phyloP scores from a whole-genome alignment of 1,284 basidiomycete species.

The Coniferiporia weirii region DNA sequence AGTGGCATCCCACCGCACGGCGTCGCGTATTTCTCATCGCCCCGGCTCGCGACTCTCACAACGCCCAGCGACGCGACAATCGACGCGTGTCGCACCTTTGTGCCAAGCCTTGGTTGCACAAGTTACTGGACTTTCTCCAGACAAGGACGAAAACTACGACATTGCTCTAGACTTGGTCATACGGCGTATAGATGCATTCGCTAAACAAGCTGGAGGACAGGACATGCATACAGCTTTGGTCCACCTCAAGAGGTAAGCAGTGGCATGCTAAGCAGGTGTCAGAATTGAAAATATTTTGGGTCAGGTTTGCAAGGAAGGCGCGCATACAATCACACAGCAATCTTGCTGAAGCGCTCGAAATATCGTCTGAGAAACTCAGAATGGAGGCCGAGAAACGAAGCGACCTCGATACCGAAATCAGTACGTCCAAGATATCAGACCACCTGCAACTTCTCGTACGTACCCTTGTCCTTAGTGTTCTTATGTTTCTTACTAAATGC shows the following conservation, averaged over 20 bases:
- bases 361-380: constrained; percentile 46
- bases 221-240: constrained; percentile 52
- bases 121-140: constrained; percentile 35
- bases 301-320: constrained; percentile 61
- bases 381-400: constrained; percentile 39
- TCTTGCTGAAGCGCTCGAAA: constrained; percentile 53
- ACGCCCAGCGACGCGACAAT: constrained; percentile 43
- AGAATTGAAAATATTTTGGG: constrained; percentile 9
- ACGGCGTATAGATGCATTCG: constrained; percentile 44
- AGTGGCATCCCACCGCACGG: constrained; percentile 37
- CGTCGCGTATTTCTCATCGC: constrained; percentile 51
- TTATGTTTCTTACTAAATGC: not conserved
- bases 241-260: constrained; percentile 51
- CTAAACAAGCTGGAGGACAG: constrained; percentile 48
- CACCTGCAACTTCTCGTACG: constrained; percentile 68
- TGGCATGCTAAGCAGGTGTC: constrained; percentile 6
- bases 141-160: constrained; percentile 40
- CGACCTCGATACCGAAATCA: constrained; percentile 63
- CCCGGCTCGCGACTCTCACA: constrained; percentile 34
- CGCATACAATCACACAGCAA: constrained; percentile 56
- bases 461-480: not conserved
- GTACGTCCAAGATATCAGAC: constrained; percentile 51
- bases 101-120: constrained; percentile 54
- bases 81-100: constrained; percentile 47
- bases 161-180: constrained; percentile 47